Conservation (phyloP, 2,329 filamentous ascomycete genomes). For the Cadophora sp. region DNA sequence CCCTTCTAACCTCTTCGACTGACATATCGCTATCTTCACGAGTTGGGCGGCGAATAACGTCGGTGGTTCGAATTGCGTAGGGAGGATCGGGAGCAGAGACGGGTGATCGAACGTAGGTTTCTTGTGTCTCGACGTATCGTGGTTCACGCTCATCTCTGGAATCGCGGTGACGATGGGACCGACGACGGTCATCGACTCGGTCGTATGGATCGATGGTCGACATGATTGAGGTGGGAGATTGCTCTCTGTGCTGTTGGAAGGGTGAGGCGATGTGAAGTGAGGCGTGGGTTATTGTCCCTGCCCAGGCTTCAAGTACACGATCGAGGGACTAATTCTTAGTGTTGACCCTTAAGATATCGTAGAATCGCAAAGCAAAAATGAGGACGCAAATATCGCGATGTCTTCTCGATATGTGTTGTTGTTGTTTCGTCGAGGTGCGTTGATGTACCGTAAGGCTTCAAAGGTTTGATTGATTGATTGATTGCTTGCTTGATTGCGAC, state of each 20-base stretch:
- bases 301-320: not conserved
- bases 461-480: not conserved
- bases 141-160: constrained; percentile 53
- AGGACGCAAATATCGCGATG: not conserved
- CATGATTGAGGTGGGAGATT: constrained; percentile 33
- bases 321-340: constrained; percentile 4
- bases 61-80: constrained; percentile 53
- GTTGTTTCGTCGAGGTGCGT: not conserved
- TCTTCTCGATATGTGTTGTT: not conserved
- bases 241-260: not conserved
- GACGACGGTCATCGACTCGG: constrained; percentile 39
- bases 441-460: constrained; percentile 5
- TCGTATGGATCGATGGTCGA: constrained; percentile 42
- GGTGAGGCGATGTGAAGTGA: constrained; percentile 4
- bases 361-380: too few species aligned
- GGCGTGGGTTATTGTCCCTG: not conserved
- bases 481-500: constrained; percentile 10
- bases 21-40: constrained; percentile 78
- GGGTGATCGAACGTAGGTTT: constrained; percentile 44
- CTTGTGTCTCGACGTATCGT: constrained; percentile 57
- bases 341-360: not conserved
- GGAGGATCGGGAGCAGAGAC: constrained; percentile 38
- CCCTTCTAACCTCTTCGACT: constrained; percentile 82
- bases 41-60: constrained; percentile 60
- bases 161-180: constrained; percentile 43